phyloP scores from a whole-genome alignment of 805 yeast species.

The Saccharomyces paradoxus region DNA sequence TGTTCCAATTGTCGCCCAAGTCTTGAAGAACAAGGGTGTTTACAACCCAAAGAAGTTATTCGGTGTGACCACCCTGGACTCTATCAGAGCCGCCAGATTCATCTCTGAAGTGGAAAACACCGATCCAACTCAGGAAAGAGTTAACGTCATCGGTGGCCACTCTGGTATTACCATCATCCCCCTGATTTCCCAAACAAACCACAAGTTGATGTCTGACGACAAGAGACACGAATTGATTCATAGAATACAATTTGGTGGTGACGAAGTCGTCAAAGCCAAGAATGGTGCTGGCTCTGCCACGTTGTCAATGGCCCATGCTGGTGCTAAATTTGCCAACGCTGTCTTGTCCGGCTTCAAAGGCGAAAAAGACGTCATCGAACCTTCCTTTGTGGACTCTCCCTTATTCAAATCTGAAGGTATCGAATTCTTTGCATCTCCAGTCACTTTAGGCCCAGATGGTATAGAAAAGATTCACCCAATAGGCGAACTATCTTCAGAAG shows the following conservation, averaged over 20 bases:
- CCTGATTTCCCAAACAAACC: constrained; percentile 75
- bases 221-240: constrained; percentile 59
- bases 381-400: constrained; percentile 73
- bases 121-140: constrained; percentile 66
- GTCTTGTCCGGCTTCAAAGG: constrained; percentile 59
- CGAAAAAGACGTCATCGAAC: constrained; percentile 56
- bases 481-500: constrained; percentile 66
- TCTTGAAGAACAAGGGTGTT: constrained; percentile 72
- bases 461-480: constrained; percentile 71
- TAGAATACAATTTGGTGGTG: constrained; percentile 95
- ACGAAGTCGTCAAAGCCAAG: constrained; percentile 89
- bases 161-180: constrained; percentile 96
- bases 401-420: constrained; percentile 82
- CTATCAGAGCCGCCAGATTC: constrained; percentile 83
- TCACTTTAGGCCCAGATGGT: constrained; percentile 90
- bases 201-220: constrained; percentile 53
- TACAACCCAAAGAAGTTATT: constrained; percentile 88
- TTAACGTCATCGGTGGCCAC: constrained; percentile 94
- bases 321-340: constrained; percentile 64
- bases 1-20: constrained; percentile 93
- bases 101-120: constrained; percentile 46
- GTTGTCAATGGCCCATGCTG: constrained; percentile 89
- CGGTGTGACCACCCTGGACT: constrained; percentile 94
- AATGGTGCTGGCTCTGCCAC: constrained; percentile 93
- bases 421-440: constrained; percentile 92